Evolutionary conservation across 441 rosid species (phyloP).

Genomic region (Erodium texanum): DNA sequence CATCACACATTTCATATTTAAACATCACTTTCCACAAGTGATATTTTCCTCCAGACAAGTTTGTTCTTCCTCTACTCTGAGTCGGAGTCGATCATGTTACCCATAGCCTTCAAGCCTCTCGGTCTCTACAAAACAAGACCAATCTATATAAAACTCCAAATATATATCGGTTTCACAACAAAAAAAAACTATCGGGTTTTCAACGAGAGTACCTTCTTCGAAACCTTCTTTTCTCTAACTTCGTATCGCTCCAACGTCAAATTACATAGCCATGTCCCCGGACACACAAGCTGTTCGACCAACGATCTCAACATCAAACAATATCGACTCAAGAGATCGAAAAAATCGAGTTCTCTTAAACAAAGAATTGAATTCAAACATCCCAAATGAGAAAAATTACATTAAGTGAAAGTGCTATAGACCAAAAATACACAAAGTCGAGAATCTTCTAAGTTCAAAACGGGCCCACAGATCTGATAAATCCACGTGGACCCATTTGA

Average conservation of each 20-base stretch:
- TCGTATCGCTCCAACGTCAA: conserved; percentile 65
- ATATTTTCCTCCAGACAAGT: neutral
- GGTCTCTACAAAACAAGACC: conserved; percentile 18
- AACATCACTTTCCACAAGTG: neutral
- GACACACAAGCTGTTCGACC: conserved; percentile 45
- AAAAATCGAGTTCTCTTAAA: too few species aligned
- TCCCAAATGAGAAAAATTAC: too few species aligned
- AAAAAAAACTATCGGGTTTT: too few species aligned
- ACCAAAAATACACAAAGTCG: too few species aligned
- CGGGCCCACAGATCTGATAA: neutral
- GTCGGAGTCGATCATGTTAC: conserved; percentile 23
- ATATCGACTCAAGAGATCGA: too few species aligned
- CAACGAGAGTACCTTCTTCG: conserved; percentile 49
- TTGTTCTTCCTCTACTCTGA: conserved; percentile 15
- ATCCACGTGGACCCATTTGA: neutral
- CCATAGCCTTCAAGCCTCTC: conserved; percentile 28
- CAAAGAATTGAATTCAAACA: too few species aligned
- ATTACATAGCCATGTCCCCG: conserved; percentile 69
- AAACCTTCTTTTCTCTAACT: conserved; percentile 62
- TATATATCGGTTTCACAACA: too few species aligned
- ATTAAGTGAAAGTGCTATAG: too few species aligned
- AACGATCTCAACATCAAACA: neutral
- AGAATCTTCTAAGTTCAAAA: too few species aligned
- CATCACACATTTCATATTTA: too few species aligned
- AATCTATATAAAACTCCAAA: too few species aligned